Evolutionary conservation across 2,329 filamentous ascomycete species (phyloP), one percentile per base, ranked within the genome.

Genomic region (Diaporthe sp.): DNA sequence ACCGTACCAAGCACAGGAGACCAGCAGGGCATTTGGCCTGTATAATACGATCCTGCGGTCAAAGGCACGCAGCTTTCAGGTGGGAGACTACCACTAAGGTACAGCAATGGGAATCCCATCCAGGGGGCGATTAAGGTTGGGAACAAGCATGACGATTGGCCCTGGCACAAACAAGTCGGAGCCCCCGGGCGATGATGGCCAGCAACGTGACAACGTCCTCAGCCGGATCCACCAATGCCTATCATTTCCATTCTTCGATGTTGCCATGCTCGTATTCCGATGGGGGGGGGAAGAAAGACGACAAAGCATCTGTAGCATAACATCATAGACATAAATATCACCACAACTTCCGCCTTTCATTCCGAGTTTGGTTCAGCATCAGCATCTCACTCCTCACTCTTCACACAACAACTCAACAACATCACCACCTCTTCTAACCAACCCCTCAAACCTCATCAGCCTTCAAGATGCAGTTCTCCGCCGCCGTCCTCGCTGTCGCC

Each of bases 381-480:
- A 37, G 63, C 63, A 68, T 51, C 63, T 68, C 44, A 51, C 47
- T 20, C 13, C 47, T 68, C 63, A 51, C 12, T 17, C 71, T 12
- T 55, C 57, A 57, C 25, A 57, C 51, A 34, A 20, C 60, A 70
- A 68, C 37, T 55, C 58, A 25, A 60, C 53, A 65, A n/a, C 58
- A 63, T 9, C 25, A 42, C n/a, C 49, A 60, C 7, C 44, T 37
- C 63, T 51, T 9, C 12, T n/a, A 15, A n/a, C 34, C 58, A 76
- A 76, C 25, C 53, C 28, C 34, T 22, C 39, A 31, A 65, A n/a
- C 31, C 37, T 49, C 57, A 67, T 58, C 74, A 67, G 53, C 74
- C 74, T 44, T 76, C 75, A 76, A 76, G 63, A 76, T 76, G 75
- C 75, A 76, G 70, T 76, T 73, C 73, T 53, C 75, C 28, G 34